Base-by-base conservation (phyloP, 805 yeast species). In the Ogataea corticis region DNA sequence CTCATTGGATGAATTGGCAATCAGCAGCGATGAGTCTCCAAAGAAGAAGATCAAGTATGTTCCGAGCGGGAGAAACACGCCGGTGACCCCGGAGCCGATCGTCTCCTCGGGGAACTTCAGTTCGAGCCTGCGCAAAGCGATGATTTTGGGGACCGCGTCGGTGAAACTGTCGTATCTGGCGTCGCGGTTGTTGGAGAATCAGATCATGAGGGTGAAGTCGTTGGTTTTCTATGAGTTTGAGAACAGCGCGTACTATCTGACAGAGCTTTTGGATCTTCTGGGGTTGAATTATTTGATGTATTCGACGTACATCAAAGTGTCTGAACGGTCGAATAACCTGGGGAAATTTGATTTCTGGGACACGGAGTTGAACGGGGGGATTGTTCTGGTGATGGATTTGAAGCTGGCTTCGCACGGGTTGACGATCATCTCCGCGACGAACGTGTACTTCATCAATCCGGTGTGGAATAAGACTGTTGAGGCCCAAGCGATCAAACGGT, bases 401-500 rank as follows among this genome's bases (percentile, higher is more conserved):
- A 74, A 76, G 50, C 58, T 84, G 41, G 86, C 90, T 0, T 71
- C 90, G 0, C 87, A 82, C 64, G 90, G 90, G 0, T 60, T 84
- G 34, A 83, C 86, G 0, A 81, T 84, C 7, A 76, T 80, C 15
- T 72, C 82, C 0, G 90, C 90, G 3, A 81, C 88, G 0, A 69
- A 80, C 42, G 86, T 84, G 2, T 84, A 81, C 56, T 83, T 84
- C 58, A 68, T 83, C n/a, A 82, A 76, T 52, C 89, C 89, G 1
- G 83, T 84, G 1, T 84, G 89, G 90, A 78, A 74, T 50, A 71
- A 80, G 45, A 75, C 85, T 0, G 69, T 79, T 15, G 90, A 84
- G 58, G 89, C 89, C 0, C 90, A 84, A 55, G 89, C 89, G 0
- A 82, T 84, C 38, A 83, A 85, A 52, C 75, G 91, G 67, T 85